Evolutionary conservation across 805 yeast species (phyloP).

Genomic region (Brettanomyces bruxellensis): DNA sequence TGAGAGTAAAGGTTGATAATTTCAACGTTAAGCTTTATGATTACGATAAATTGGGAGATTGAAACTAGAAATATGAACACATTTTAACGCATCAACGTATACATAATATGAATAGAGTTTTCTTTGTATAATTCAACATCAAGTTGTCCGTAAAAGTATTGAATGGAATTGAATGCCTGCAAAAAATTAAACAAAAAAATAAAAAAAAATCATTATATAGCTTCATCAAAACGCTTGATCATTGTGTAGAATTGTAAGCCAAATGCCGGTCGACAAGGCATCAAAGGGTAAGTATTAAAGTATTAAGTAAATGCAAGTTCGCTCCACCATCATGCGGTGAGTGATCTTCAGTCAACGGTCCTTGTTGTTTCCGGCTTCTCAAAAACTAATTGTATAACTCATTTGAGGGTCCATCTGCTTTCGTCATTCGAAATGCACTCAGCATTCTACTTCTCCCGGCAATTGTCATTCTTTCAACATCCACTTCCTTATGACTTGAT

Average conservation of each 20-base stretch:
- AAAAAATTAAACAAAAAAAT: too few species aligned
- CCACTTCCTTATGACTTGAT: not conserved
- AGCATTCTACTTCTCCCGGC: slow-evolving; percentile 9
- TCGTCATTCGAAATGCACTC: slow-evolving; percentile 3
- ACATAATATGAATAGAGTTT: not conserved
- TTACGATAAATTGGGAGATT: slow-evolving; percentile 7
- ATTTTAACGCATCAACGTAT: not conserved
- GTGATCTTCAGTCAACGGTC: too few species aligned
- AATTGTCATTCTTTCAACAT: slow-evolving; percentile 8
- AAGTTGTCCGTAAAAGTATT: not conserved
- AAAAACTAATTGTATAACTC: too few species aligned
- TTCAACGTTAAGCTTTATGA: slow-evolving; percentile 13
- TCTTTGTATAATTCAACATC: not conserved
- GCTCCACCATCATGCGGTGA: too few species aligned
- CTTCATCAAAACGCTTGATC: not conserved
- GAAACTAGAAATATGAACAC: not conserved
- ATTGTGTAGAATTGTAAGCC: not conserved
- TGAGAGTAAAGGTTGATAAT: slow-evolving; percentile 10
- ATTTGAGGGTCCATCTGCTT: not conserved
- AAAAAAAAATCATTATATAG: not conserved
- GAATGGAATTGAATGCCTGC: too few species aligned
- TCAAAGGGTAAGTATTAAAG: not conserved
- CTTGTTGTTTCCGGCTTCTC: too few species aligned
- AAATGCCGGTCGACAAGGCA: not conserved
- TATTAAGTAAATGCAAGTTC: too few species aligned